Percentiles rank a stretch among this genome's conserved stretches.
Conservation (phyloP, 1,284 basidiomycete genomes). For the Takashimella tepidaria region DNA sequence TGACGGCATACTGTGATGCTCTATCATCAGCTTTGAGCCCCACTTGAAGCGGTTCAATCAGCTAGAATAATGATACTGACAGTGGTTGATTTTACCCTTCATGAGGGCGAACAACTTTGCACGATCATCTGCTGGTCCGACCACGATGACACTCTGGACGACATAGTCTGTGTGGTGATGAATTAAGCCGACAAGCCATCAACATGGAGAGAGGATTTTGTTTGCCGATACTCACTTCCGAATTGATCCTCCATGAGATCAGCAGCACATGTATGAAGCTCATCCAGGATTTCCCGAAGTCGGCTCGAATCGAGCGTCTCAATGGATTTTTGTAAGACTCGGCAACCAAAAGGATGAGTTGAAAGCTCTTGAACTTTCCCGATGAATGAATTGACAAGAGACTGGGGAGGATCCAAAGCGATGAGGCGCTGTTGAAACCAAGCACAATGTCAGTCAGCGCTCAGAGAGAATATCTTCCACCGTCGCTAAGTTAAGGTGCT, state of each 20-base stretch:
- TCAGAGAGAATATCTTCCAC: constrained; percentile 6
- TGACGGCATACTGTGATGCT: constrained; percentile 66
- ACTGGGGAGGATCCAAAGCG: constrained; percentile 68
- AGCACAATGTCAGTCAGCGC: constrained; percentile 18
- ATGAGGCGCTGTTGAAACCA: constrained; percentile 52
- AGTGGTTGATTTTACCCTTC: constrained; percentile 68
- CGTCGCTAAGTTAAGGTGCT: too few relatives aligned
- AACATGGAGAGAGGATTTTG: constrained; percentile 5
- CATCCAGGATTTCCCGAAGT: constrained; percentile 71
- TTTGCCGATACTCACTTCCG: constrained; percentile 61
- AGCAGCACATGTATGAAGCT: constrained; percentile 67
- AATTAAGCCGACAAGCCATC: neutral
- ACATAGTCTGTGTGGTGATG: constrained; percentile 64
- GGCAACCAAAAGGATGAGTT: constrained; percentile 88
- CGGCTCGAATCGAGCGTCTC: constrained; percentile 72
- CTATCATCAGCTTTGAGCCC: too few relatives aligned
- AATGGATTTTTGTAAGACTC: constrained; percentile 89
- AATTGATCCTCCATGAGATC: constrained; percentile 82
- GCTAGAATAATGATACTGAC: constrained; percentile 38
- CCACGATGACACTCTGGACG: constrained; percentile 85
- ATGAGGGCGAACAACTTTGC: constrained; percentile 65
- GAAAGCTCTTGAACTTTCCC: constrained; percentile 80
- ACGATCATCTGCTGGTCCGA: constrained; percentile 67
- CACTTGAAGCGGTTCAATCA: too few relatives aligned
- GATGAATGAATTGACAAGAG: constrained; percentile 70